phyloP scores from a whole-genome alignment of 345 rosid genomes.

The Linum tenue region DNA sequence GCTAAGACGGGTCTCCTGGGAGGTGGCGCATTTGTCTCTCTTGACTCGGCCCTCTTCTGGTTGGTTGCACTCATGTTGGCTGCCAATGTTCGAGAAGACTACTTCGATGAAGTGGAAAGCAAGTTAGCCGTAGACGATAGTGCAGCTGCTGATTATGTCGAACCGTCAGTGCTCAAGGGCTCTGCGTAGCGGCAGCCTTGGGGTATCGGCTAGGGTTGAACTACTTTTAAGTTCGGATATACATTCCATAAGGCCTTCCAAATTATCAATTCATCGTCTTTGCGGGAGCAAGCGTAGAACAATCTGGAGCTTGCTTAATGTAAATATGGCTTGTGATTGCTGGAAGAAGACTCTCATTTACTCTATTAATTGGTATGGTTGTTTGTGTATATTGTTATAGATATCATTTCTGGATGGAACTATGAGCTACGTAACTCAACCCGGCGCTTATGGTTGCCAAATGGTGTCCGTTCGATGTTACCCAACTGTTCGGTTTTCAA shows the following conservation, averaged over 20 bases:
- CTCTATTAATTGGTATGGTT: too few relatives aligned
- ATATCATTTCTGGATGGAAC: too few relatives aligned
- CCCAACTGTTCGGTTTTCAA: too few relatives aligned
- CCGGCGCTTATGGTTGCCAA: too few relatives aligned
- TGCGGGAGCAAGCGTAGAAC: not conserved
- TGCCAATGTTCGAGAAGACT: slow-evolving; percentile 18
- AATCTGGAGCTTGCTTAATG: not conserved
- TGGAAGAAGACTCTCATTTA: not conserved
- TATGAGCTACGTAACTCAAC: too few relatives aligned
- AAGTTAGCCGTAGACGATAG: not conserved
- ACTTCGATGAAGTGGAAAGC: slow-evolving; percentile 7
- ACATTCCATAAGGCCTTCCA: not conserved
- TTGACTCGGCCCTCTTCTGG: slow-evolving; percentile 30
- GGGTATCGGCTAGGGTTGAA: too few relatives aligned
- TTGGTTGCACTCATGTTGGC: slow-evolving; percentile 26
- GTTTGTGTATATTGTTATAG: too few relatives aligned
- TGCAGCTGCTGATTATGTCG: not conserved
- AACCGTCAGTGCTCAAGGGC: not conserved
- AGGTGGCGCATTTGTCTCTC: slow-evolving; percentile 23
- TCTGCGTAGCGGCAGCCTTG: not conserved
- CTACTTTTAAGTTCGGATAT: not conserved
- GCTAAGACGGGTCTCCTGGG: slow-evolving; percentile 28
- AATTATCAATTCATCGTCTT: not conserved
- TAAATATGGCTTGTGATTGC: not conserved
- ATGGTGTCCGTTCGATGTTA: too few relatives aligned